Evolutionary conservation across 129 eudicot genomes (phyloP).

Genomic region (Sambucus nigra): DNA sequence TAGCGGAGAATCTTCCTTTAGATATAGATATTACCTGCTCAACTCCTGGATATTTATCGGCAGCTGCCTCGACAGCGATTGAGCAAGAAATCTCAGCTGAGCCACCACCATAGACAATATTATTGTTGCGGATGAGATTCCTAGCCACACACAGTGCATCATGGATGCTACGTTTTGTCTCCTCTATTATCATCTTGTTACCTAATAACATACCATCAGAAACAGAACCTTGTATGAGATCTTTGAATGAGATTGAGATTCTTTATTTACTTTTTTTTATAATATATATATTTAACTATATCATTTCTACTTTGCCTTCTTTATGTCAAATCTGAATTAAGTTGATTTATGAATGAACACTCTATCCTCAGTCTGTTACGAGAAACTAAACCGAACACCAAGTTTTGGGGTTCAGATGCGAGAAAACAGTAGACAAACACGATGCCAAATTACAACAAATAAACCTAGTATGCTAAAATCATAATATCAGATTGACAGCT

Average conservation of each 20-base stretch:
- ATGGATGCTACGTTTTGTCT: conserved; percentile 93
- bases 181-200: conserved; percentile 99
- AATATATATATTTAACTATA: not conserved
- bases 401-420: not conserved
- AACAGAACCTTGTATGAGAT: conserved; percentile 6
- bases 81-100: conserved; percentile 97
- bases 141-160: conserved; percentile 98
- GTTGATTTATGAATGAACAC: not conserved
- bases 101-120: conserved; percentile 97
- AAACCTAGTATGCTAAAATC: too few relatives aligned
- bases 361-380: not conserved
- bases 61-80: conserved; percentile 96
- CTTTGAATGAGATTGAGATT: conserved; percentile 1
- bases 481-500: too few relatives aligned
- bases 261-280: not conserved
- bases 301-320: not conserved
- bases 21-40: conserved; percentile 95
- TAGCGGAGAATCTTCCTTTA: too few relatives aligned
- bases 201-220: conserved; percentile 38
- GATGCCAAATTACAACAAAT: not conserved
- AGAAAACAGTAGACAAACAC: not conserved
- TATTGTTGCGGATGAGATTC: conserved; percentile 89
- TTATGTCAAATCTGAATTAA: not conserved
- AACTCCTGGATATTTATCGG: conserved; percentile 95
- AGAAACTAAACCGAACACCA: not conserved